These are phyloP conservation scores for Backusella australiensis DNA, from an alignment of 192 early-diverging fungal genomes.

Conservation along the genomic window DNA sequence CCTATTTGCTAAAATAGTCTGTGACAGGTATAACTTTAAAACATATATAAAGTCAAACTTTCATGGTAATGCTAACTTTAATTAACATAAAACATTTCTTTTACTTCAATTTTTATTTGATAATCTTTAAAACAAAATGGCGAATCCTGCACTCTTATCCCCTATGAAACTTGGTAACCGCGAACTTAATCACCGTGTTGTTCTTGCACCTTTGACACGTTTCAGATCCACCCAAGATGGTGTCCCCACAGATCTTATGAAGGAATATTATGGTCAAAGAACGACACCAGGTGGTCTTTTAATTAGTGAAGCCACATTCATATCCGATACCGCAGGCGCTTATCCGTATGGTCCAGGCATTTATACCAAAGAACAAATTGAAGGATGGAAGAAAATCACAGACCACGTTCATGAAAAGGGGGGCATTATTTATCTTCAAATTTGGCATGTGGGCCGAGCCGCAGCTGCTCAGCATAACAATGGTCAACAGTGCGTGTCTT, in stretches of 20 bases:
- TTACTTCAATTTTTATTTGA: neutral
- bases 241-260: slow-evolving; percentile 9
- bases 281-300: slow-evolving; percentile 18
- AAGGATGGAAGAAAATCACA: slow-evolving; percentile 50
- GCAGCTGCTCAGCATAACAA: neutral
- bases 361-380: slow-evolving; percentile 39
- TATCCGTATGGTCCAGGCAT: slow-evolving; percentile 33
- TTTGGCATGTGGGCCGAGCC: slow-evolving; percentile 43
- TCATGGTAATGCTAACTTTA: neutral
- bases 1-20: neutral
- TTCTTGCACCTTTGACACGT: slow-evolving; percentile 25
- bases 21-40: neutral
- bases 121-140: neutral
- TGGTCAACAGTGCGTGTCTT: neutral
- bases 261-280: slow-evolving; percentile 28
- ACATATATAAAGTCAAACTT: neutral
- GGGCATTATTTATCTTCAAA: slow-evolving; percentile 53
- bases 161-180: slow-evolving; percentile 21
- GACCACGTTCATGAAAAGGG: slow-evolving; percentile 55
- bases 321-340: slow-evolving; percentile 13
- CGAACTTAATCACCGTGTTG: slow-evolving; percentile 21
- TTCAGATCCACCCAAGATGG: neutral
- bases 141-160: neutral
- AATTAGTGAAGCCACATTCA: slow-evolving; percentile 23
- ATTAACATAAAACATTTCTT: neutral